These are phyloP conservation scores for Ochromonas danica DNA, from an alignment of 108 stramenopile genomes.

Conservation along the genomic window DNA sequence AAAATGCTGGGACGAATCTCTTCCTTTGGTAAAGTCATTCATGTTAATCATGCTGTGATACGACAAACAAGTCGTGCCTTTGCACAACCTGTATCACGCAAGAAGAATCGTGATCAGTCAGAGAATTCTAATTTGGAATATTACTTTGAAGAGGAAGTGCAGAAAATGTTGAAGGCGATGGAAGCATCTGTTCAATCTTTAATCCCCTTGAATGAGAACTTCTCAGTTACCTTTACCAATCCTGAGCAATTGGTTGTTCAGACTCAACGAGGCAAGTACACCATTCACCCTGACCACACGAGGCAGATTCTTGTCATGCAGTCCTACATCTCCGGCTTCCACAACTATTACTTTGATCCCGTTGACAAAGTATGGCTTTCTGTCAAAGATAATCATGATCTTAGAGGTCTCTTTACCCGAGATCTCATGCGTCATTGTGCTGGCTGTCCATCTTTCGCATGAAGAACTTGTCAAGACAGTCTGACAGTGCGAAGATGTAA, in stretches of 20 bases:
- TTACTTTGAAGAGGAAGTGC: neutral
- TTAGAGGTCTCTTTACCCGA: neutral
- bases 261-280: neutral
- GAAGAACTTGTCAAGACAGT: no score
- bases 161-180: neutral
- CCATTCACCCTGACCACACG: neutral
- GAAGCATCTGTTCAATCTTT: neutral
- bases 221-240: neutral
- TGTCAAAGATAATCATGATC: neutral
- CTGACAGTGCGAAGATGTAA: no score
- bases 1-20: no score
- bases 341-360: neutral
- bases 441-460: neutral
- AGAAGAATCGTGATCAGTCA: no score
- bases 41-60: no score
- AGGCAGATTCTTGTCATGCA: neutral
- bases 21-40: no score
- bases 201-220: neutral
- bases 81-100: no score
- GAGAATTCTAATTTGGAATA: no score
- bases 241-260: neutral
- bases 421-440: neutral
- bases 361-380: neutral
- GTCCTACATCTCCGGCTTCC: neutral
- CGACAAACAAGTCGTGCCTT: no score